Evolutionary conservation across 768 basidiomycete genomes (phyloP).

Genomic region (Mrakia frigida): DNA sequence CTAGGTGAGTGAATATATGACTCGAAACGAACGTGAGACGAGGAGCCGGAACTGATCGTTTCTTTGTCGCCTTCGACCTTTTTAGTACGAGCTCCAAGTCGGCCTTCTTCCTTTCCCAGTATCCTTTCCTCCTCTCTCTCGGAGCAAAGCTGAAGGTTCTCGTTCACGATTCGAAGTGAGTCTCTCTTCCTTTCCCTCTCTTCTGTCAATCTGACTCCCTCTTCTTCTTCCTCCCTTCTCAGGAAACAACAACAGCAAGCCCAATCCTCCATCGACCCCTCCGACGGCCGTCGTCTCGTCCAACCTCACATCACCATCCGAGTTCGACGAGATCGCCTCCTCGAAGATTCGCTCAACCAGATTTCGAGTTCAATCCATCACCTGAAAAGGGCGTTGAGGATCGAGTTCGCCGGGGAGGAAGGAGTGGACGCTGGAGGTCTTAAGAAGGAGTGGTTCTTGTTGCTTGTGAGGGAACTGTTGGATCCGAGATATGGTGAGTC

Average conservation of each 20-base stretch:
- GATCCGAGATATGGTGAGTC: constrained; percentile 17
- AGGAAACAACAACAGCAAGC: constrained; percentile 24
- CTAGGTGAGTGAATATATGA: constrained; percentile 6
- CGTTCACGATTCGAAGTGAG: constrained; percentile 28
- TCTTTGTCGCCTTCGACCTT: not conserved
- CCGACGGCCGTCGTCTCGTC: constrained; percentile 20
- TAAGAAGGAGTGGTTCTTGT: constrained; percentile 34
- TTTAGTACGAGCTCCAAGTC: constrained; percentile 23
- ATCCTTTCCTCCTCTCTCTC: constrained; percentile 32
- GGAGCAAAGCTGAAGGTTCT: constrained; percentile 28
- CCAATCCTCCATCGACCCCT: constrained; percentile 9
- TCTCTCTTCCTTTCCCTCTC: no score
- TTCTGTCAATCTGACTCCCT: no score
- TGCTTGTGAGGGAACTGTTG: constrained; percentile 27
- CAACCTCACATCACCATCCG: constrained; percentile 32
- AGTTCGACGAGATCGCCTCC: constrained; percentile 26
- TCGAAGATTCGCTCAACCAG: constrained; percentile 33
- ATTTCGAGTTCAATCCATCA: constrained; percentile 26
- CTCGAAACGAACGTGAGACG: no score
- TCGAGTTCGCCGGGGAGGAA: constrained; percentile 30
- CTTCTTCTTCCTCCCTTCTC: no score
- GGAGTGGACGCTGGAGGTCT: constrained; percentile 27
- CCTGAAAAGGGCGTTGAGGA: constrained; percentile 28
- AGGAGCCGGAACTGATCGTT: not conserved
- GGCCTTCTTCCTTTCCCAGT: constrained; percentile 29